Percentiles rank a stretch among this genome's conserved stretches.
These are phyloP conservation scores for Pseudohalonectria lignicola DNA, from an alignment of 2,329 filamentous ascomycete genomes.

Conservation along the genomic window DNA sequence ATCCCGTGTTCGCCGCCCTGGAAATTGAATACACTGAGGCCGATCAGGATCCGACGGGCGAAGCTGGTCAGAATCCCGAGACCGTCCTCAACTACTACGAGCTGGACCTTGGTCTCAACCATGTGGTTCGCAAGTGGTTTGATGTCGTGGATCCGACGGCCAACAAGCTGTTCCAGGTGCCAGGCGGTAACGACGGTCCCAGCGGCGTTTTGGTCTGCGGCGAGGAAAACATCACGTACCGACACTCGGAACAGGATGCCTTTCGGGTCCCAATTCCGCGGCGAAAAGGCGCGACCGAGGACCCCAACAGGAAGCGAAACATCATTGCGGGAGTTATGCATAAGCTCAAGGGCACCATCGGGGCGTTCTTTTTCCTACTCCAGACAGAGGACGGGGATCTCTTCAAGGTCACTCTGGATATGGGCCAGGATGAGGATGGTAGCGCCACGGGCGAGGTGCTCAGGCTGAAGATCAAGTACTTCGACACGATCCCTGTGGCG, in stretches of 20 bases:
- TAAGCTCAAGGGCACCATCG: conserved; percentile 70
- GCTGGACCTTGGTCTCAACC: conserved; percentile 90
- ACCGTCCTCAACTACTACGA: conserved; percentile 96
- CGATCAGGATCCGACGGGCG: conserved; percentile 81
- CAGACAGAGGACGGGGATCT: conserved; percentile 97
- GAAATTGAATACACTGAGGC: conserved; percentile 89
- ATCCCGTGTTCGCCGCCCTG: conserved; percentile 89
- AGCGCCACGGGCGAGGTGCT: conserved; percentile 72
- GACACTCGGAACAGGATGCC: conserved; percentile 88
- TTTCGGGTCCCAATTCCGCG: conserved; percentile 85
- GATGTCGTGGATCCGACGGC: conserved; percentile 86
- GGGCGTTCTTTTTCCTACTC: conserved; percentile 92
- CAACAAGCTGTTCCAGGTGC: conserved; percentile 87
- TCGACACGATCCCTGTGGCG: conserved; percentile 87
- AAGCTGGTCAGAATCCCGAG: conserved; percentile 70
- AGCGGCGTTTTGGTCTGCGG: conserved; percentile 93
- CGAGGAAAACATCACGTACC: conserved; percentile 89
- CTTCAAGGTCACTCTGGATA: conserved; percentile 91
- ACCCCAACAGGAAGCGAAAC: conserved; percentile 77
- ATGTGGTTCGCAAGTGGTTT: conserved; percentile 94
- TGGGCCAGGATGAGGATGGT: conserved; percentile 70
- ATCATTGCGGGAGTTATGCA: conserved; percentile 95
- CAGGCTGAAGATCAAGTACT: conserved; percentile 88
- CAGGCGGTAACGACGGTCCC: conserved; percentile 84
- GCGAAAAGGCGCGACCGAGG: conserved; percentile 77